These are phyloP conservation scores for Selenicereus undatus DNA, from an alignment of 148 eudicot genomes.

Conservation along the genomic window DNA sequence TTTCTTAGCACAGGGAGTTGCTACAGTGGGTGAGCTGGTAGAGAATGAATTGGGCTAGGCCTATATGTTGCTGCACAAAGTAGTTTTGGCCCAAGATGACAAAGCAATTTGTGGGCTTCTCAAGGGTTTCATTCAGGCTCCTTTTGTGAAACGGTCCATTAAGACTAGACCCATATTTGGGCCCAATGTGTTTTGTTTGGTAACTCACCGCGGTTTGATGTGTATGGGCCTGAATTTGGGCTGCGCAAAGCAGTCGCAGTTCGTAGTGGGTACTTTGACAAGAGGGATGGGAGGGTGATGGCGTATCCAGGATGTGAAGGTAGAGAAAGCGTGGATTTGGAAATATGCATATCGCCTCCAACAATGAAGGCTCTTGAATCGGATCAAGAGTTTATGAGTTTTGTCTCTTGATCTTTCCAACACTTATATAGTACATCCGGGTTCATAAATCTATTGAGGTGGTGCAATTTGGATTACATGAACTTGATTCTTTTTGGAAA, in stretches of 20 bases:
- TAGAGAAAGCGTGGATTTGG: conserved; percentile 61
- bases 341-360: conserved; percentile 54
- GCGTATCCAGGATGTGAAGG: conserved; percentile 68
- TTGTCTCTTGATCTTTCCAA: neutral
- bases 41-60: conserved; percentile 36
- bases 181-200: conserved; percentile 52
- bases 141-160: conserved; percentile 13
- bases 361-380: conserved; percentile 50
- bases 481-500: too few relatives aligned
- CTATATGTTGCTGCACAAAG: conserved; percentile 28
- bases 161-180: conserved; percentile 1
- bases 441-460: too few relatives aligned
- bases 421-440: too few relatives aligned
- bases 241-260: conserved; percentile 59
- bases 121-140: neutral
- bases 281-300: conserved; percentile 73
- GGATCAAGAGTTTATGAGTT: conserved; percentile 48
- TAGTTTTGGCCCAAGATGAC: conserved; percentile 43
- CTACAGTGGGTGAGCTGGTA: conserved; percentile 39
- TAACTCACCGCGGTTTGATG: conserved; percentile 63
- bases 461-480: too few relatives aligned
- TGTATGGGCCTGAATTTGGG: conserved; percentile 77
- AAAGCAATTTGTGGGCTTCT: neutral
- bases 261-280: conserved; percentile 56
- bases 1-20: conserved; percentile 23